Conservation (phyloP, 164 flowering plant species). For the Nymphaea colorata region DNA sequence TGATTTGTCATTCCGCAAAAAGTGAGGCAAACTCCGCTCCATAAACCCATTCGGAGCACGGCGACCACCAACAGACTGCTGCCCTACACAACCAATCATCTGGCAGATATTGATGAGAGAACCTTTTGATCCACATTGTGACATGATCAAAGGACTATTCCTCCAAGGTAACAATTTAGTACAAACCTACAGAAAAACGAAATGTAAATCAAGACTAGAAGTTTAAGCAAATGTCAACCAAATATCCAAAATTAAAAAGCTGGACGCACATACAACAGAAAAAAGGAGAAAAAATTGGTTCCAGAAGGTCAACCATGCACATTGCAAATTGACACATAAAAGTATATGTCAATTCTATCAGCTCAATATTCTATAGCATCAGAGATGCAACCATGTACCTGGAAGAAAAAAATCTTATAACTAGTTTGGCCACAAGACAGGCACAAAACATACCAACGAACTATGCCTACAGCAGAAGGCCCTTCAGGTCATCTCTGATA, state of each 20-base stretch:
- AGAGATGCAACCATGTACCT: too few relatives aligned
- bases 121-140: slow-evolving; percentile 98
- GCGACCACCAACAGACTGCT: slow-evolving; percentile 89
- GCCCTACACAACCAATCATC: slow-evolving; percentile 98
- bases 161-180: slow-evolving; percentile 72
- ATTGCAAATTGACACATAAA: too few relatives aligned
- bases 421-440: too few relatives aligned
- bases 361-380: too few relatives aligned
- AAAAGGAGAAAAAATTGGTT: not conserved
- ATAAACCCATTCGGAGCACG: slow-evolving; percentile 93
- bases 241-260: not conserved
- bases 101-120: slow-evolving; percentile 89
- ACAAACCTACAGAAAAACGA: slow-evolving; percentile 41
- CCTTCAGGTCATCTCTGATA: too few relatives aligned
- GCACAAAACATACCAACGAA: too few relatives aligned
- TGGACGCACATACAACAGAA: not conserved
- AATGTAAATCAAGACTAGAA: not conserved
- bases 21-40: slow-evolving; percentile 94
- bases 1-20: slow-evolving; percentile 54
- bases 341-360: too few relatives aligned
- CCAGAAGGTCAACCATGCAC: not conserved
- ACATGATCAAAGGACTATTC: slow-evolving; percentile 95
- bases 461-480: too few relatives aligned
- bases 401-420: too few relatives aligned
- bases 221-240: not conserved